phyloP scores from a whole-genome alignment of 2,329 filamentous ascomycete genomes.

The Fusarium praegraminearum region DNA sequence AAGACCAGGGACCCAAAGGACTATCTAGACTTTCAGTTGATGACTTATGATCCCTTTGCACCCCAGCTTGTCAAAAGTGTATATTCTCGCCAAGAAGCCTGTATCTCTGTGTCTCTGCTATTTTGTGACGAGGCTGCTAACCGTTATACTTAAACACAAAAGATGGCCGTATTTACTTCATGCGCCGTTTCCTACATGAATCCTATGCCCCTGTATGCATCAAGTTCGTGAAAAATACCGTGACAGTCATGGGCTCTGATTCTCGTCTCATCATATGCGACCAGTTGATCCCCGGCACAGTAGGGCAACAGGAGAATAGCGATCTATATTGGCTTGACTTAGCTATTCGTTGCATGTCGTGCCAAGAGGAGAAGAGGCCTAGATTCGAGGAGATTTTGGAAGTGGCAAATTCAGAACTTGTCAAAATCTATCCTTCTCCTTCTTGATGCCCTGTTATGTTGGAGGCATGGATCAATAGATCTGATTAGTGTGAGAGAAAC shows the following conservation, averaged over 20 bases:
- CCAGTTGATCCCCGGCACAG: constrained; percentile 51
- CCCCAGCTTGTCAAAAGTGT: constrained; percentile 43
- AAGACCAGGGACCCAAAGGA: constrained; percentile 27
- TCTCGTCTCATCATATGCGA: constrained; percentile 53
- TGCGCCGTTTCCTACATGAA: constrained; percentile 51
- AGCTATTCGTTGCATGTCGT: constrained; percentile 48
- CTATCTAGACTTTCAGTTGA: constrained; percentile 46
- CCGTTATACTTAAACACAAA: background rate
- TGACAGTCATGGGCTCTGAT: constrained; percentile 49
- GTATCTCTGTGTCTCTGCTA: background rate
- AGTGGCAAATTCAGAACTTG: constrained; percentile 49
- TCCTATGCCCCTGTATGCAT: constrained; percentile 49
- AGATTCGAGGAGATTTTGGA: constrained; percentile 51
- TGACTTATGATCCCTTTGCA: constrained; percentile 41
- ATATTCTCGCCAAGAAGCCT: background rate
- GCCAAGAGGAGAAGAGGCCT: constrained; percentile 50
- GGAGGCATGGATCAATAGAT: constrained; percentile 47
- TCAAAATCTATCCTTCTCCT: constrained; percentile 49
- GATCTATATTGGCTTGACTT: constrained; percentile 52
- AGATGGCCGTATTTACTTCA: constrained; percentile 53
- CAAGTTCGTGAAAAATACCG: constrained; percentile 50
- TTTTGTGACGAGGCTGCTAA: background rate
- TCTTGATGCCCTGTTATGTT: constrained; percentile 51
- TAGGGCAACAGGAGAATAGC: constrained; percentile 43
- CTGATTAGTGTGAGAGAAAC: background rate